phyloP scores from a whole-genome alignment of 495 filamentous ascomycete genomes.

The Viridothelium virens region DNA sequence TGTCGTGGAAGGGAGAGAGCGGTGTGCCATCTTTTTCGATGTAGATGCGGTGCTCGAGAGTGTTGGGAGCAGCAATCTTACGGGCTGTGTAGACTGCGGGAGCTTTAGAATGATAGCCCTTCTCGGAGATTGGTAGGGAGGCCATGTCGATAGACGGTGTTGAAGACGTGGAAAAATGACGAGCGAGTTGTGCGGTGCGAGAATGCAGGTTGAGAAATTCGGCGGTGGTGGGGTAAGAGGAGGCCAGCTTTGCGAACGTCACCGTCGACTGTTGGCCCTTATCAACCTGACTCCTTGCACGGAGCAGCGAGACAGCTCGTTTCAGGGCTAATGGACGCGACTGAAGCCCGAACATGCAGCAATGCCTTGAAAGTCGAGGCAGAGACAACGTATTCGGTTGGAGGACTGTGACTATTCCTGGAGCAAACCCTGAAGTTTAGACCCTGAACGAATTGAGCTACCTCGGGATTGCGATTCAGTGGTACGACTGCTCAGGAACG shows the following conservation, averaged over 20 bases:
- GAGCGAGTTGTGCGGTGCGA: conserved; percentile 33
- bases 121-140: conserved; percentile 30
- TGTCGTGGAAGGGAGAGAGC: conserved; percentile 94
- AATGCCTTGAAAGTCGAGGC: neutral
- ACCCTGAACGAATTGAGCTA: neutral
- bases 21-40: conserved; percentile 94
- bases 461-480: conserved; percentile 8
- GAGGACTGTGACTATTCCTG: neutral
- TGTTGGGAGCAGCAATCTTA: conserved; percentile 84
- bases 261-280: conserved; percentile 21
- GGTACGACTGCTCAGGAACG: neutral
- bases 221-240: conserved; percentile 18
- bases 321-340: conserved; percentile 7
- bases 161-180: conserved; percentile 23
- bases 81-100: conserved; percentile 56
- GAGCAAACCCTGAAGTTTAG: neutral
- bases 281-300: conserved; percentile 16
- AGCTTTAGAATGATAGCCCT: conserved; percentile 46
- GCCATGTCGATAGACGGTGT: conserved; percentile 32
- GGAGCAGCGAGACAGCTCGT: neutral
- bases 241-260: conserved; percentile 32
- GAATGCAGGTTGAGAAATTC: neutral
- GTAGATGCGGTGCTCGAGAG: conserved; percentile 94
- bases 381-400: neutral
- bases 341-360: conserved; percentile 7